Evolutionary conservation across 257 asterid species (phyloP).

Genomic region (Galeopsis tetrahit): DNA sequence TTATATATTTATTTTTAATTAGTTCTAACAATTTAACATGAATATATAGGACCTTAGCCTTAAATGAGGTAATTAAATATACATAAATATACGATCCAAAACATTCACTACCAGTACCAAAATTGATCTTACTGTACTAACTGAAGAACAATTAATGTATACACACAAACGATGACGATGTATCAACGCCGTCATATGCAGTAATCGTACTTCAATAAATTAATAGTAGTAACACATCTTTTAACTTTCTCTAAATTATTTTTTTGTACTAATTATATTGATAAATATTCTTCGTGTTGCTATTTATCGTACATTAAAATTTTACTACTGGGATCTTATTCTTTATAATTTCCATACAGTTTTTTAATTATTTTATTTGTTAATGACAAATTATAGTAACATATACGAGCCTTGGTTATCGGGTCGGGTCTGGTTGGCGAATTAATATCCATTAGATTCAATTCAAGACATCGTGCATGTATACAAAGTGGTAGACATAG

Average conservation of each 20-base stretch:
- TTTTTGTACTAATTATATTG: not conserved
- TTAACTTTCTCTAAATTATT: not conserved
- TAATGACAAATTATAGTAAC: too few species aligned
- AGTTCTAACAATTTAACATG: not conserved
- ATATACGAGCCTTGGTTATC: too few species aligned
- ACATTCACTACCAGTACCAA: conserved; percentile 6
- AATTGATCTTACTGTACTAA: conserved; percentile 15
- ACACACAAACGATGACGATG: conserved; percentile 14
- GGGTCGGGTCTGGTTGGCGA: not conserved
- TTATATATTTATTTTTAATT: too few species aligned
- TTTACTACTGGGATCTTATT: not conserved
- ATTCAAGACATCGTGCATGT: not conserved
- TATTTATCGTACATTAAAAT: not conserved
- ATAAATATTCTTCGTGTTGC: not conserved
- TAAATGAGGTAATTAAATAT: conserved; percentile 28
- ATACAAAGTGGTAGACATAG: not conserved
- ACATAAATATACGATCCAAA: not conserved
- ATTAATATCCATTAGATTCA: not conserved
- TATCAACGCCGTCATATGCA: conserved; percentile 22
- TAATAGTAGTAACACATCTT: not conserved
- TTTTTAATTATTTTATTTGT: too few species aligned
- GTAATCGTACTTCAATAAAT: not conserved
- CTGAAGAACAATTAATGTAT: conserved; percentile 17
- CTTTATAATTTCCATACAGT: too few species aligned
- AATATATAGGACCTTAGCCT: conserved; percentile 20